Percentiles rank a stretch among this genome's conserved stretches.
Conservation (phyloP, 164 flowering plant species). For the grape (Vitis vinifera) region ASM3070453v1 NC_081818.1:26631501-26632000, state of each 20-base stretch:
- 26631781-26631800: conserved; percentile 79
- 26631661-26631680: conserved; percentile 95
- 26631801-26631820: conserved; percentile 77
- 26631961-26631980: no score
- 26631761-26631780: conserved; percentile 87
- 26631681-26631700: conserved; percentile 80
- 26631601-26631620: conserved; percentile 37
- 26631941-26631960: neutral
- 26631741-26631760: conserved; percentile 93
- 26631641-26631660: conserved; percentile 92
- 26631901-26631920: neutral
- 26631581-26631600: conserved; percentile 32
- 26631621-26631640: conserved; percentile 16
- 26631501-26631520: conserved; percentile 27
- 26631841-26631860: conserved; percentile 48
- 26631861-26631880: no score
- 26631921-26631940: neutral
- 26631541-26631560: conserved; percentile 37
- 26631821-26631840: conserved; percentile 97
- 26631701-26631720: conserved; percentile 75
- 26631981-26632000: neutral
- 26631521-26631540: conserved; percentile 23
- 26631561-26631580: conserved; percentile 27
- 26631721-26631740: conserved; percentile 91
- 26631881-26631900: no score